Base-by-base conservation (phyloP, 31 red algal species). In the Pterothamnion heteromorphum region DNA sequence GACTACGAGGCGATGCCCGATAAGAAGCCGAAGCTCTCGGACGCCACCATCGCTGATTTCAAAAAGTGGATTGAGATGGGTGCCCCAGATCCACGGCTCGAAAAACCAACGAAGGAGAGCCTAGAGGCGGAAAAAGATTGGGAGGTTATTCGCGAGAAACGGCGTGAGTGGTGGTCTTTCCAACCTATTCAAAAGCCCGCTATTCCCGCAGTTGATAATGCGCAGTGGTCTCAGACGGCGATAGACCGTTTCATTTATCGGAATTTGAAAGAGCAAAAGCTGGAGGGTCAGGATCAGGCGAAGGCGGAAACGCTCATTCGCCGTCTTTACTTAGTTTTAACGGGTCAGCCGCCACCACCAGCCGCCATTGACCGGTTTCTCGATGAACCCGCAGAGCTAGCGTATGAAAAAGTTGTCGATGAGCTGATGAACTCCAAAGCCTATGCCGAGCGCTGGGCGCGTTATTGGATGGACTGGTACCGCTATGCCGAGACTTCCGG, bases 401-500 rank as follows among this genome's bases (percentile, higher is more conserved):
- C 51, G n/a, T 64, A 64, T 64, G 51, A 64, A 64, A 64, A 64
- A 64, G n/a, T 64, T 64, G 51, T 64, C 51, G 51, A 64, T 64
- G 14, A 64, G n/a, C 51, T 64, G 51, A 9, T 64, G n/a, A 64
- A 9, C 51, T 18, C 14, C n/a, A 64, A n/a, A 64, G 51, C 51
- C 51, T n/a, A 64, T n/a, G 51, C 51, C 51, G 51, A 64, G n/a
- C 51, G n/a, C 51, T n/a, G 9, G 9, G n/a, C 51, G n/a, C n/a
- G 14, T n/a, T 9, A 64, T 18, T 64, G 51, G 51, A 64, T 64
- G 51, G 51, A 64, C n/a, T 9, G 9, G 14, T 64, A 9, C 9
- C 51, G 51, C n/a, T 64, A 64, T n/a, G 51, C 51, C n/a, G 51
- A 64, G 14, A 64, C 14, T n/a, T 64, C 9, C n/a, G 51, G 51